Conservation (phyloP, 148 eudicot genomes). For the Talinum fruticosum region DNA sequence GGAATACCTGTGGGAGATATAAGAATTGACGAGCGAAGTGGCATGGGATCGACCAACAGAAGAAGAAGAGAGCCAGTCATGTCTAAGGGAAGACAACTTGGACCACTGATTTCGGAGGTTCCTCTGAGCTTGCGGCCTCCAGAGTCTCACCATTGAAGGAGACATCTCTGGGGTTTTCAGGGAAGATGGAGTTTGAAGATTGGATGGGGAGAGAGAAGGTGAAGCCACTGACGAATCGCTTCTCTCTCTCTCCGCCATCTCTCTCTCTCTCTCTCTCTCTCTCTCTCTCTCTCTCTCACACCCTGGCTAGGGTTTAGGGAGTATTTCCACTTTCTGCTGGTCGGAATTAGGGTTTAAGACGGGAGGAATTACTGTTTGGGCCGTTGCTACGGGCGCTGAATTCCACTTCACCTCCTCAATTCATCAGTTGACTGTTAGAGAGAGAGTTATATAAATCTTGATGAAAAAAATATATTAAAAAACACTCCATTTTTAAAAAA, state of each 20-base stretch:
- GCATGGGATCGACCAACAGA: slow-evolving; percentile 57
- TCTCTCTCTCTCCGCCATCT: slow-evolving; percentile 18
- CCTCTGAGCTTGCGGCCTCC: slow-evolving; percentile 85
- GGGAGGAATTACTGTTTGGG: neutral
- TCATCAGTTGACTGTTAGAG: no score
- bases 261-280: neutral
- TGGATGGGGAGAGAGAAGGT: slow-evolving; percentile 25
- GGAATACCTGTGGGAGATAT: slow-evolving; percentile 52
- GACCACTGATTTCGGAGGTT: slow-evolving; percentile 93
- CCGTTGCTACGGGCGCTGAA: neutral
- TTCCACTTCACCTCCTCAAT: no score
- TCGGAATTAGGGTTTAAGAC: neutral
- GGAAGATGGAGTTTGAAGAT: neutral
- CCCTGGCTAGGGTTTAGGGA: neutral
- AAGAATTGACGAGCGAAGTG: slow-evolving; percentile 67
- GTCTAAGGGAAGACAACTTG: slow-evolving; percentile 42
- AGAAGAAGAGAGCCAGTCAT: slow-evolving; percentile 52
- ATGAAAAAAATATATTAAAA: no score
- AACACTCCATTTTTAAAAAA: no score
- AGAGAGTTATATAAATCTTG: no score
- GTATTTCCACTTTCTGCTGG: neutral
- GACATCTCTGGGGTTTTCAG: slow-evolving; percentile 24
- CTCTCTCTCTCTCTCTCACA: neutral
- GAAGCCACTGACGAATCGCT: slow-evolving; percentile 19
- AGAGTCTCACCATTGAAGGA: slow-evolving; percentile 43